phyloP scores from a whole-genome alignment of 106 monocot genomes.

The Platanthera guangdongensis region DNA sequence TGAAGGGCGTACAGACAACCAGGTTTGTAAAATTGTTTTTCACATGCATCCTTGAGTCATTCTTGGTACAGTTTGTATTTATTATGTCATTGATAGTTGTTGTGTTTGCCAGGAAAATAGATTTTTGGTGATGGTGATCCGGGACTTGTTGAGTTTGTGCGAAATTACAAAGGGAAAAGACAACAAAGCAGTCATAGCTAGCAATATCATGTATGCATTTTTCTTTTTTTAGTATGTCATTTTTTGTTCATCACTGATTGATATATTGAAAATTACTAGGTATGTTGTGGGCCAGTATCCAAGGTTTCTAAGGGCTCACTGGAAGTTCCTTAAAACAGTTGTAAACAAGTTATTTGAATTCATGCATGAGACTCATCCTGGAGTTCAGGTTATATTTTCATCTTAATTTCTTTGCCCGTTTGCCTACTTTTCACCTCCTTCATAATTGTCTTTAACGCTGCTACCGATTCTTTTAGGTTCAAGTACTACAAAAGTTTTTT shows the following conservation, averaged over 20 bases:
- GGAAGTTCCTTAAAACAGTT: conserved; percentile 99
- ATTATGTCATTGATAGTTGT: background rate
- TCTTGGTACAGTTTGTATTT: background rate
- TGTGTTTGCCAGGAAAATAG: conserved; percentile 68
- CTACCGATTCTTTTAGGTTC: too few species aligned
- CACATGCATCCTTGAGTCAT: background rate
- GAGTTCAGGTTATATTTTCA: conserved; percentile 77
- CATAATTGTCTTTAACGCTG: too few species aligned
- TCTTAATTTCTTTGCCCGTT: background rate
- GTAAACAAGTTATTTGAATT: conserved; percentile 99
- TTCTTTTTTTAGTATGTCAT: background rate
- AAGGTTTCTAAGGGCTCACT: conserved; percentile 95
- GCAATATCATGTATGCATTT: conserved; percentile 82
- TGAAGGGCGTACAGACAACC: background rate
- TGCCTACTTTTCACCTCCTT: background rate
- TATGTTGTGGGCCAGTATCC: conserved; percentile 99
- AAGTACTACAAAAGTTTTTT: too few species aligned
- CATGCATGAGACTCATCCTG: conserved; percentile 99
- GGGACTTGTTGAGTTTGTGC: conserved; percentile 90
- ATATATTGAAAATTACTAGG: conserved; percentile 36
- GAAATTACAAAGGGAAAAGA: conserved; percentile 99
- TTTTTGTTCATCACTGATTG: conserved; percentile 7
- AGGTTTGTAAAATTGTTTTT: background rate
- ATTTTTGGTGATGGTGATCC: conserved; percentile 97
- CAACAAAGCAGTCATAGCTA: conserved; percentile 99